phyloP scores from a whole-genome alignment of 1,139 yeast genomes.

The Nakaseomyces delphensis region DNA sequence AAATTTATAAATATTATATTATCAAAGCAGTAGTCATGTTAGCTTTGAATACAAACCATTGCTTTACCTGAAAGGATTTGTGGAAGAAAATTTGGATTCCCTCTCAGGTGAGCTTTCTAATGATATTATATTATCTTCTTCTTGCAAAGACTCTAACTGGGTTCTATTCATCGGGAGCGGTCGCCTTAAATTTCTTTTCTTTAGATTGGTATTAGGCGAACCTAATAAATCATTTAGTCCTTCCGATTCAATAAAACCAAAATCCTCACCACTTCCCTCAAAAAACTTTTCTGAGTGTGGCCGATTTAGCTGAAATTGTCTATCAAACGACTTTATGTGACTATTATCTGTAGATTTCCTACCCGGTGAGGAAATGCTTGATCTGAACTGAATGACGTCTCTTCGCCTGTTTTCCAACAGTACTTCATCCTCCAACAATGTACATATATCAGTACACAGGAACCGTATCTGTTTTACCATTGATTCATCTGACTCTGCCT shows the following conservation, averaged over 20 bases:
- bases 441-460: slow-evolving; percentile 17
- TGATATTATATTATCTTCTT: not conserved
- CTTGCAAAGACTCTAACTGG: slow-evolving; percentile 1
- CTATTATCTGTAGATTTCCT: slow-evolving; percentile 30
- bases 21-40: not conserved
- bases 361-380: slow-evolving; percentile 31
- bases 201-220: not conserved
- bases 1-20: too few relatives aligned
- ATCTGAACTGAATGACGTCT: slow-evolving; percentile 27
- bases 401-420: slow-evolving; percentile 23
- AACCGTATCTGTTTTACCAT: slow-evolving; percentile 21
- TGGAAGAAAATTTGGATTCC: not conserved
- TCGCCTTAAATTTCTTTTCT: not conserved
- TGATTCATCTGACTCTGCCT: slow-evolving; percentile 15
- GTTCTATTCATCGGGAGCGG: not conserved
- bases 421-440: slow-evolving; percentile 20
- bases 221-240: not conserved
- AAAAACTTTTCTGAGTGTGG: slow-evolving; percentile 4
- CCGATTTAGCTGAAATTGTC: slow-evolving; percentile 1
- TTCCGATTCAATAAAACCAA: not conserved
- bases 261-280: not conserved
- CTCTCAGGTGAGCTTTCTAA: not conserved
- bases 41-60: not conserved
- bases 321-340: slow-evolving; percentile 17
- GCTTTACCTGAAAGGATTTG: not conserved